Percentiles rank a stretch among this genome's conserved stretches.
These are phyloP conservation scores for Omphalea diandra DNA, from an alignment of 441 rosid species.

Conservation along the genomic window DNA sequence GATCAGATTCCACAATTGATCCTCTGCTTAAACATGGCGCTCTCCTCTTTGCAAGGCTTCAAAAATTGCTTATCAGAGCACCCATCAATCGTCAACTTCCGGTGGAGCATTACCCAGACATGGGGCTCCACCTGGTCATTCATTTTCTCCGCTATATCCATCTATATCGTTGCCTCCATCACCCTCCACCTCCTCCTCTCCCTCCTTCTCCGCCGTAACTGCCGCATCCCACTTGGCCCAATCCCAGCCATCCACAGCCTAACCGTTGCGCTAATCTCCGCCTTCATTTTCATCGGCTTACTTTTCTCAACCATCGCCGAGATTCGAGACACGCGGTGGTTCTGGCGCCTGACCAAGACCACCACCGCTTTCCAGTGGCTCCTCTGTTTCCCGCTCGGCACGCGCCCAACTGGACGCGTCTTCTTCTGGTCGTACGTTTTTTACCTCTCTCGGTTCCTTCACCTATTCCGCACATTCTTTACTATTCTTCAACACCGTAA, in stretches of 20 bases:
- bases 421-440: conserved; percentile 92
- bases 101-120: conserved; percentile 75
- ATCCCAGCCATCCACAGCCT: conserved; percentile 82
- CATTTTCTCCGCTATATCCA: conserved; percentile 51
- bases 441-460: conserved; percentile 82
- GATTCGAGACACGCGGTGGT: conserved; percentile 64
- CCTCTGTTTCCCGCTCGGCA: conserved; percentile 87
- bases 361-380: conserved; percentile 79
- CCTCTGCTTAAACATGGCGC: neutral
- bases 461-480: conserved; percentile 62
- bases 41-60: conserved; percentile 8
- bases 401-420: conserved; percentile 87
- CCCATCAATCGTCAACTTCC: conserved; percentile 69
- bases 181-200: conserved; percentile 49
- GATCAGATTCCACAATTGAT: too few relatives aligned
- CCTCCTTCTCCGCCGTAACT: conserved; percentile 38
- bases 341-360: conserved; percentile 63
- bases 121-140: conserved; percentile 86
- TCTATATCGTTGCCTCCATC: conserved; percentile 49
- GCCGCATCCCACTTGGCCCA: conserved; percentile 58
- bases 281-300: conserved; percentile 61
- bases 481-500: conserved; percentile 50
- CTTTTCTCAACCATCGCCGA: conserved; percentile 74
- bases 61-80: conserved; percentile 69
- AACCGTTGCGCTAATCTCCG: conserved; percentile 49